phyloP scores from a whole-genome alignment of 2,329 filamentous ascomycete genomes.

The Dryadomyces quercus-mongolicae region DNA sequence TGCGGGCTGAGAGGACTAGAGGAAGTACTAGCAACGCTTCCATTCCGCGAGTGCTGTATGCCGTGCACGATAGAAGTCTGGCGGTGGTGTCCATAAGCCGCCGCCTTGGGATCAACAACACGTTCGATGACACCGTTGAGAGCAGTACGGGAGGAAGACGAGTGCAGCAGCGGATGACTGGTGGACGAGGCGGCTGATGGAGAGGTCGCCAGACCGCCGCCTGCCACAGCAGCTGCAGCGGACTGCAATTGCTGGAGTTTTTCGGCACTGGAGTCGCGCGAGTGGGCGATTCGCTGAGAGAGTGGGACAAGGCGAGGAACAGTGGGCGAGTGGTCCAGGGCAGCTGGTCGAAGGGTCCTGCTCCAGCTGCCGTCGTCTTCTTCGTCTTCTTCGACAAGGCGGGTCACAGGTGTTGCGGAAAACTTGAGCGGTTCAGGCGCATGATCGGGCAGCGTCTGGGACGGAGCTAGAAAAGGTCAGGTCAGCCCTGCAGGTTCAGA shows the following conservation, averaged over 20 bases:
- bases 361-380: constrained; percentile 39
- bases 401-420: constrained; percentile 35
- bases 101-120: constrained; percentile 41
- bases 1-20: constrained; percentile 82
- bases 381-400: constrained; percentile 42
- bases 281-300: constrained; percentile 33
- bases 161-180: constrained; percentile 26
- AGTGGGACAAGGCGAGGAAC: constrained; percentile 4
- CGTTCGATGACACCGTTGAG: constrained; percentile 35
- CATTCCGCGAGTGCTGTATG: constrained; percentile 83
- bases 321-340: constrained; percentile 22
- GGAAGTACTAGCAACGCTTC: constrained; percentile 68
- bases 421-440: constrained; percentile 39
- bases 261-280: constrained; percentile 46
- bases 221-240: neutral
- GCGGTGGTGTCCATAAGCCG: constrained; percentile 72
- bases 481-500: neutral
- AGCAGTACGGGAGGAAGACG: constrained; percentile 25
- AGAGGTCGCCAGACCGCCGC: constrained; percentile 14
- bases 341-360: constrained; percentile 35
- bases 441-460: constrained; percentile 46
- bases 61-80: constrained; percentile 97
- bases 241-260: constrained; percentile 27
- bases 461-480: constrained; percentile 32
- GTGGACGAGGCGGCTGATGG: constrained; percentile 15